These are phyloP conservation scores for Alternaria triticimaculans DNA, from an alignment of 2,329 filamentous ascomycete species.

Conservation along the genomic window DNA sequence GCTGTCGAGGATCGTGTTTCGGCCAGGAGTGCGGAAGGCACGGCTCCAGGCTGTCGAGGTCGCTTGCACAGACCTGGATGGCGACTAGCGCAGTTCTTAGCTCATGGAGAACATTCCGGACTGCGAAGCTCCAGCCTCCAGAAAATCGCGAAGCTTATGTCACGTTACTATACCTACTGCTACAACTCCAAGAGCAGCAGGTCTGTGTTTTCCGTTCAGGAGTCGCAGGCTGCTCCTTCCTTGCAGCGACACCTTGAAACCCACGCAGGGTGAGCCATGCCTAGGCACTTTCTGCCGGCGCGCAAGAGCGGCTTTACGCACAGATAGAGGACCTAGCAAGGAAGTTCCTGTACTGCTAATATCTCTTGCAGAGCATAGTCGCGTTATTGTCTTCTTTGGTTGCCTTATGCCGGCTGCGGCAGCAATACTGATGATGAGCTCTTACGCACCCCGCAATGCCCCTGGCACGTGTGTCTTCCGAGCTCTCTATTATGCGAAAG, in stretches of 20 bases:
- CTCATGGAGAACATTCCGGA: background rate
- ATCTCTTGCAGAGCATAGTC: background rate
- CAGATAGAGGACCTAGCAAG: background rate
- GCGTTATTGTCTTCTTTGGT: background rate
- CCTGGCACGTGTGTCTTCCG: background rate
- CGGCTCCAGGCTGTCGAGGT: background rate
- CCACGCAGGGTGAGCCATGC: background rate
- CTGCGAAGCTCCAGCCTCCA: background rate
- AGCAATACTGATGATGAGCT: background rate
- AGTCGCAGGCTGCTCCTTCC: too few relatives aligned
- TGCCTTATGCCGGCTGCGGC: background rate
- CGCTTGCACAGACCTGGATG: background rate
- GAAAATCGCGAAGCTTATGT: background rate
- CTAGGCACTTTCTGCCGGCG: background rate
- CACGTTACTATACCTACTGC: background rate
- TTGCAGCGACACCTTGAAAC: background rate
- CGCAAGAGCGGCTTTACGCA: background rate
- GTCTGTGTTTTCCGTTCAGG: background rate
- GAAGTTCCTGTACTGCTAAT: background rate
- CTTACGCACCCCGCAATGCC: background rate
- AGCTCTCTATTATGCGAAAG: background rate
- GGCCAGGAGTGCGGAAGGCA: conserved; percentile 7
- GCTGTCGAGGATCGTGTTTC: conserved; percentile 23
- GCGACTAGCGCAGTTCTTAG: background rate
- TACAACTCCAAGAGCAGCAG: background rate